Conservation (phyloP, 176 grass and related monocot genomes). For the Thalia dealbata region DNA sequence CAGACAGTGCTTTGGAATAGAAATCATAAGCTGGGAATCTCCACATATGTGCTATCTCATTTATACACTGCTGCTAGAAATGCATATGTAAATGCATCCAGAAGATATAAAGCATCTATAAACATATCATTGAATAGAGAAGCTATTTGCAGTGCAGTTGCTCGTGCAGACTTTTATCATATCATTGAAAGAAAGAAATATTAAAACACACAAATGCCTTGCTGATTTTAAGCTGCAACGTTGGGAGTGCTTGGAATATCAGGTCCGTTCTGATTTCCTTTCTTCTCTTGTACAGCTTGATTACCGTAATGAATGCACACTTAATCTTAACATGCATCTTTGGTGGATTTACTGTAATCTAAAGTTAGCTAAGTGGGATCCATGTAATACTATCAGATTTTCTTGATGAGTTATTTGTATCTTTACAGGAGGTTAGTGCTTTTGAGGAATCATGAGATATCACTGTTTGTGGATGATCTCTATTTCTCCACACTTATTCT, state of each 20-base stretch:
- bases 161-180: background rate
- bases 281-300: background rate
- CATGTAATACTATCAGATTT: background rate
- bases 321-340: background rate
- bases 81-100: conserved; percentile 30
- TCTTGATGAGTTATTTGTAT: background rate
- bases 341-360: background rate
- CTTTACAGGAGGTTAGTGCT: conserved; percentile 50
- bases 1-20: conserved; percentile 43
- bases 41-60: conserved; percentile 26
- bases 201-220: conserved; percentile 56
- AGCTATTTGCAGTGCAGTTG: background rate
- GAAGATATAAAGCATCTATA: conserved; percentile 16
- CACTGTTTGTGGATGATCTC: conserved; percentile 45
- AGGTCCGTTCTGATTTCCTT: conserved; percentile 28
- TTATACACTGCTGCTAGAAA: conserved; percentile 31
- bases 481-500: conserved; percentile 29
- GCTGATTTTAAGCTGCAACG: conserved; percentile 62
- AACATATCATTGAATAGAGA: background rate
- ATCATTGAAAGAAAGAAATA: conserved; percentile 19
- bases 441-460: conserved; percentile 22
- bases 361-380: background rate
- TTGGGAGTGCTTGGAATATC: conserved; percentile 63
- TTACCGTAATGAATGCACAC: background rate
- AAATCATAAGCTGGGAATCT: conserved; percentile 79